Evolutionary conservation across 2,329 filamentous ascomycete genomes (phyloP).

Genomic region (Cladosporium velox): DNA sequence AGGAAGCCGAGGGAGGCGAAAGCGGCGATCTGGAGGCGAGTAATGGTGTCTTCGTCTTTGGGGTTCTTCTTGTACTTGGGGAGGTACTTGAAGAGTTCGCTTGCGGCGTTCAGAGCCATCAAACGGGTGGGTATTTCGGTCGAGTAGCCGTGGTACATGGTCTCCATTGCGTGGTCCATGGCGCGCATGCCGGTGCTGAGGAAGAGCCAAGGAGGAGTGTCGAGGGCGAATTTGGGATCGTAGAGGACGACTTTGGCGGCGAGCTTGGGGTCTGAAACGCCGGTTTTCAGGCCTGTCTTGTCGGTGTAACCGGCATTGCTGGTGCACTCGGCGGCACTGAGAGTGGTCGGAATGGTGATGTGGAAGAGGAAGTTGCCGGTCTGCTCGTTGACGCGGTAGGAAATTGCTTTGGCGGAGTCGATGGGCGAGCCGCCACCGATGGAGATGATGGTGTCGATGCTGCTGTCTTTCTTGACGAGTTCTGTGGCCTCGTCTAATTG

Average conservation of each 20-base stretch:
- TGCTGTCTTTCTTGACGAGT: conserved; percentile 46
- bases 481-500: conserved; percentile 56
- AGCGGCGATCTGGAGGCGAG: conserved; percentile 54
- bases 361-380: conserved; percentile 46
- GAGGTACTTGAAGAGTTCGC: conserved; percentile 51
- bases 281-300: conserved; percentile 52
- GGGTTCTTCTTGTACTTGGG: conserved; percentile 50
- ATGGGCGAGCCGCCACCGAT: conserved; percentile 60
- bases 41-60: conserved; percentile 52
- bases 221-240: conserved; percentile 52
- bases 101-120: conserved; percentile 48
- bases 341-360: conserved; percentile 53
- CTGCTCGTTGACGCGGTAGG: conserved; percentile 46
- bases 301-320: conserved; percentile 55
- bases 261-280: conserved; percentile 46
- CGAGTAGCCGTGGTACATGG: conserved; percentile 55
- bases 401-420: conserved; percentile 53
- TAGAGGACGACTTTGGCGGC: conserved; percentile 55
- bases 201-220: conserved; percentile 55
- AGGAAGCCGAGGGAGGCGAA: conserved; percentile 55
- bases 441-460: conserved; percentile 57
- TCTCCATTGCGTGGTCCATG: conserved; percentile 58
- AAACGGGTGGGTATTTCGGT: conserved; percentile 54
- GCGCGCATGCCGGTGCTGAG: conserved; percentile 56
- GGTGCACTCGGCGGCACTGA: conserved; percentile 59